phyloP scores from a whole-genome alignment of 2,329 filamentous ascomycete genomes.

The Penicillium psychrosexuale region DNA sequence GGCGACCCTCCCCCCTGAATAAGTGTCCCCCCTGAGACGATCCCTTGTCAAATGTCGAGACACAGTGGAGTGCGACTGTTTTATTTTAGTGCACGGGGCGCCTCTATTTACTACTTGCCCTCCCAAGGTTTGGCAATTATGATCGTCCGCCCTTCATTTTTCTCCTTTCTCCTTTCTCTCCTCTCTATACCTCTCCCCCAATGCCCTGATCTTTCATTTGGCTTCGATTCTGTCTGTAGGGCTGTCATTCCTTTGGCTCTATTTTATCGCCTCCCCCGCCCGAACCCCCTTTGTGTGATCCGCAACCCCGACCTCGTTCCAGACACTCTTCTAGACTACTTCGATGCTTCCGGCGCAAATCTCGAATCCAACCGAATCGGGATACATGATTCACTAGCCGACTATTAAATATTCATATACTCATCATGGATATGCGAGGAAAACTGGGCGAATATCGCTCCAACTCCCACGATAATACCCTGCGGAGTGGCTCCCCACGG shows the following conservation, averaged over 20 bases:
- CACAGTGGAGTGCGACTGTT: neutral
- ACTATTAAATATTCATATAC: neutral
- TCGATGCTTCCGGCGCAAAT: conserved; percentile 10
- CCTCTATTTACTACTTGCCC: conserved; percentile 6
- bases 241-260: conserved; percentile 29
- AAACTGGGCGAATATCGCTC: conserved; percentile 60
- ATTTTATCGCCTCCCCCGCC: conserved; percentile 11
- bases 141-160: conserved; percentile 27
- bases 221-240: conserved; percentile 9
- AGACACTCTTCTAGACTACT: conserved; percentile 34
- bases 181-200: neutral
- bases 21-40: conserved; percentile 11
- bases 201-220: neutral
- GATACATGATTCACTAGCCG: conserved; percentile 10
- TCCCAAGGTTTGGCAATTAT: conserved; percentile 18
- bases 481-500: conserved; percentile 65
- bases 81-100: conserved; percentile 17
- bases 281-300: neutral
- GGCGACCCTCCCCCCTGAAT: conserved; percentile 16
- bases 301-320: neutral
- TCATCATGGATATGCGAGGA: conserved; percentile 55
- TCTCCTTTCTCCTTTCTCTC: conserved; percentile 14
- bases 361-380: conserved; percentile 6
- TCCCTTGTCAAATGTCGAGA: conserved; percentile 5
- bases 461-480: conserved; percentile 53